Evolutionary conservation across 1,284 basidiomycete genomes (phyloP).

Genomic region (Cryptococcus depauperatus): DNA sequence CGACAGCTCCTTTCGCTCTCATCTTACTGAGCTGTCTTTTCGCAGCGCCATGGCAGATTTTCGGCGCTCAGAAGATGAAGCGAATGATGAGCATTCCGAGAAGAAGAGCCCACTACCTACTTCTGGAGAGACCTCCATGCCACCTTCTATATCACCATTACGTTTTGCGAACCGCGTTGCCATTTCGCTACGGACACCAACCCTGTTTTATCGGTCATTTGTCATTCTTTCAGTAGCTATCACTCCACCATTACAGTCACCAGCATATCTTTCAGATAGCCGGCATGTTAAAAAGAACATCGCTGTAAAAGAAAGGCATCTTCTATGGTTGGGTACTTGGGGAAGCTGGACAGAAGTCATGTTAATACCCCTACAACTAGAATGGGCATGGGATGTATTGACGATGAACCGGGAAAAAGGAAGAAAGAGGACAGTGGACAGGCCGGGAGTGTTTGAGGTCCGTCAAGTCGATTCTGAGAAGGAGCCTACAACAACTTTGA

Average conservation of each 20-base stretch:
- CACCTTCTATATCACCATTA: slow-evolving; percentile 49
- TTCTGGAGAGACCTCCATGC: not conserved
- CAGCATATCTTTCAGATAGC: slow-evolving; percentile 34
- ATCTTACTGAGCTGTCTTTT: slow-evolving; percentile 91
- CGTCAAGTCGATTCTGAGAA: slow-evolving; percentile 32
- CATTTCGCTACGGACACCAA: slow-evolving; percentile 86
- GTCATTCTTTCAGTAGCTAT: slow-evolving; percentile 70
- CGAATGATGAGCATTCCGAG: slow-evolving; percentile 21
- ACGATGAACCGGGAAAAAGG: slow-evolving; percentile 28
- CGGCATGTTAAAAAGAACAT: slow-evolving; percentile 18
- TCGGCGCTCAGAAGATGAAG: slow-evolving; percentile 50
- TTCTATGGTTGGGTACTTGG: slow-evolving; percentile 34
- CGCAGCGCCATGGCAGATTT: slow-evolving; percentile 83
- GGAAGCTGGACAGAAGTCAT: slow-evolving; percentile 38
- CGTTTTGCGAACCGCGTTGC: slow-evolving; percentile 86
- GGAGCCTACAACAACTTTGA: slow-evolving; percentile 16
- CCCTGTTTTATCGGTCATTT: slow-evolving; percentile 42
- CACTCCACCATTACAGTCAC: slow-evolving; percentile 43
- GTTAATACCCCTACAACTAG: slow-evolving; percentile 23
- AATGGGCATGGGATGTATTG: slow-evolving; percentile 31
- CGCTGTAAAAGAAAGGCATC: slow-evolving; percentile 20
- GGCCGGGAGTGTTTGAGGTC: slow-evolving; percentile 36
- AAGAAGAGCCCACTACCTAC: not conserved
- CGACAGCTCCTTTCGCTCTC: slow-evolving; percentile 82
- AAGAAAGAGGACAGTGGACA: slow-evolving; percentile 31